These are phyloP conservation scores for Solanum tacnaense DNA, from an alignment of 257 asterid genomes.

Conservation along the genomic window DNA sequence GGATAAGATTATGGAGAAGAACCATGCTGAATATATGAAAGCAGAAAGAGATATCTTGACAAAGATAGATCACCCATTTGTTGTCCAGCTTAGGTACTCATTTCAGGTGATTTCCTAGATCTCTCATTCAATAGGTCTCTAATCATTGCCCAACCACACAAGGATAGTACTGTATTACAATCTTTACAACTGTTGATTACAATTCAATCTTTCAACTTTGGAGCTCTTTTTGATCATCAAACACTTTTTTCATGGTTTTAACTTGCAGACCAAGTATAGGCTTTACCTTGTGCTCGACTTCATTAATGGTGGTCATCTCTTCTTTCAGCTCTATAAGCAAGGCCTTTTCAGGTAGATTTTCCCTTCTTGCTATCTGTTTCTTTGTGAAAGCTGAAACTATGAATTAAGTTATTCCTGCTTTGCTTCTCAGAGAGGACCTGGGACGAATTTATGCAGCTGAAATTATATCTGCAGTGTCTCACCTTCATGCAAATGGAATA, in stretches of 20 bases:
- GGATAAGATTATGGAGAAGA: conserved; percentile 68
- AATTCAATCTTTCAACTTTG: not conserved
- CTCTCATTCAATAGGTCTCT: not conserved
- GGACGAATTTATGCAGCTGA: conserved; percentile 54
- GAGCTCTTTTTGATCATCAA: not conserved
- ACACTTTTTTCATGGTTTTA: not conserved
- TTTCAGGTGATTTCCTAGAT: conserved; percentile 36
- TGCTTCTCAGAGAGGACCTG: conserved; percentile 44
- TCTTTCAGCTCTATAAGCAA: conserved; percentile 61
- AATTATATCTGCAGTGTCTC: conserved; percentile 51
- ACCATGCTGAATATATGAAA: conserved; percentile 45
- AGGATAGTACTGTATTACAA: not conserved
- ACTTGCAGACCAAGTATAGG: conserved; percentile 58
- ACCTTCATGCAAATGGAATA: conserved; percentile 55
- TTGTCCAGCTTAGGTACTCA: conserved; percentile 58
- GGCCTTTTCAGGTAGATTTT: conserved; percentile 57
- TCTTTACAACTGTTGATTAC: not conserved
- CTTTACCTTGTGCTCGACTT: conserved; percentile 73
- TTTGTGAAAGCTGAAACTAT: not conserved
- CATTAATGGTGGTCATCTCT: conserved; percentile 66
- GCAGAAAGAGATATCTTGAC: conserved; percentile 62
- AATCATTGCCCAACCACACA: not conserved
- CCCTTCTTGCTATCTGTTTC: not conserved
- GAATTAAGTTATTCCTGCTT: not conserved
- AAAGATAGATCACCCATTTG: conserved; percentile 53